Base-by-base conservation (phyloP, 306 rosid species). In the Delonix regia region DNA sequence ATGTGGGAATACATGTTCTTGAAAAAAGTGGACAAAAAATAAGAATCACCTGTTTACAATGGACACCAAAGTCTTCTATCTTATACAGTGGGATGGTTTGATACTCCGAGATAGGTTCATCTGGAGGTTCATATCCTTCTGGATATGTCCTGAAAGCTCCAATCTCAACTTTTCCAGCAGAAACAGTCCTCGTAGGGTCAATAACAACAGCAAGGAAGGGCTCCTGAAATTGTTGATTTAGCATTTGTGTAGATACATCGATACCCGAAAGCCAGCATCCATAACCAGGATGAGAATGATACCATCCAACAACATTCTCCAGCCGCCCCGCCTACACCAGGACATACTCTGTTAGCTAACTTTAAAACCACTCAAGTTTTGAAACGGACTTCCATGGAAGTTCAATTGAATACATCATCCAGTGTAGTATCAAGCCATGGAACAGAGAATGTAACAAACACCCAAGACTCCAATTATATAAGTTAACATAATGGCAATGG, bases 231-330 rank as follows among this genome's bases (percentile, higher is more conserved):
- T 88, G 93, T 84, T 93, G 99, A 81, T 93, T 96, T 39, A 93
- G 66, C 97, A 96, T 96, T 86, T 96, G 99, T 6, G 99, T 96
- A 0, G 97, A 86, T 42, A 96, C 98, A 81, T 96, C 99, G 66
- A 96, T 96, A 36, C 99, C 99, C 19, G 97, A 96, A 21, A 96
- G 92, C 99, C 99, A 96, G 84, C 98, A 96, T 41, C 99, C 99
- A 38, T 96, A 96, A 28, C 97, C 98, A 59, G 99, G 99, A 47
- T 96, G 99, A 79, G 99, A 96, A 82, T 96, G 99, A 80, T 96
- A 96, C 99, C 99, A 93, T 14, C 99, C 99, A 53, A 96, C 97
- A 64, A 75, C 99, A 78, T 96, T 96, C 83, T 96, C 99, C 89
- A 96, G 78, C 24, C 98, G 83, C 6, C 99, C 99, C 3, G 90